Percentiles rank a stretch among this genome's conserved stretches.
phyloP scores from a whole-genome alignment of 768 basidiomycete species.

The Leucocoprinus leucothites region DNA sequence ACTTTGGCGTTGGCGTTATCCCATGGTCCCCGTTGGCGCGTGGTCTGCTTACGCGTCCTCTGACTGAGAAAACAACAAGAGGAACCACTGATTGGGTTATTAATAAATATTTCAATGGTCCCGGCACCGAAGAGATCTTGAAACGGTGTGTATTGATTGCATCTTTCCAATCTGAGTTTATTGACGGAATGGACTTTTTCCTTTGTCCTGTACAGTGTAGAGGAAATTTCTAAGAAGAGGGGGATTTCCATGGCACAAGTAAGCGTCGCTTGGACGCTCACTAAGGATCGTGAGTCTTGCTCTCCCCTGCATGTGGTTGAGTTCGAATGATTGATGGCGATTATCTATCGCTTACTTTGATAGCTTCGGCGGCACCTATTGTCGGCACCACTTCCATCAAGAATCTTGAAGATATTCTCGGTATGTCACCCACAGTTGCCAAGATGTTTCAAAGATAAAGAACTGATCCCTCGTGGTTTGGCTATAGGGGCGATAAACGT shows the following conservation, averaged over 20 bases:
- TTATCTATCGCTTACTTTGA: background rate
- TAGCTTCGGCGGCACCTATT: constrained; percentile 54
- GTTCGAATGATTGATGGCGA: background rate
- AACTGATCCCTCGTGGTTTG: no score
- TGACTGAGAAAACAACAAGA: constrained; percentile 29
- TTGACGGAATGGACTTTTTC: no score
- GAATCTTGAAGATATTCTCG: constrained; percentile 50
- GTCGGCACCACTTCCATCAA: constrained; percentile 51
- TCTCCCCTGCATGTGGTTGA: background rate
- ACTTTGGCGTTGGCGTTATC: constrained; percentile 52
- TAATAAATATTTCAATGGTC: constrained; percentile 20
- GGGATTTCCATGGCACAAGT: constrained; percentile 56
- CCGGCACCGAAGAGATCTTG: constrained; percentile 31
- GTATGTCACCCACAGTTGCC: constrained; percentile 21
- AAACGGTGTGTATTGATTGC: constrained; percentile 28
- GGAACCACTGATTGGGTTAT: constrained; percentile 33
- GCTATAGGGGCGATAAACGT: constrained; percentile 39
- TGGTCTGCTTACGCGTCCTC: constrained; percentile 43
- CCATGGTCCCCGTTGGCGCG: constrained; percentile 62
- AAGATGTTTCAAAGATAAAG: no score
- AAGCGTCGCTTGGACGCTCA: constrained; percentile 49
- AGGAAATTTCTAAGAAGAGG: constrained; percentile 50
- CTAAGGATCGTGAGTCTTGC: constrained; percentile 31
- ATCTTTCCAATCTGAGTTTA: no score
- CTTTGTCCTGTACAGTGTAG: constrained; percentile 36